These are phyloP conservation scores for Haberlea rhodopensis DNA, from an alignment of 257 asterid species.

Conservation along the genomic window DNA sequence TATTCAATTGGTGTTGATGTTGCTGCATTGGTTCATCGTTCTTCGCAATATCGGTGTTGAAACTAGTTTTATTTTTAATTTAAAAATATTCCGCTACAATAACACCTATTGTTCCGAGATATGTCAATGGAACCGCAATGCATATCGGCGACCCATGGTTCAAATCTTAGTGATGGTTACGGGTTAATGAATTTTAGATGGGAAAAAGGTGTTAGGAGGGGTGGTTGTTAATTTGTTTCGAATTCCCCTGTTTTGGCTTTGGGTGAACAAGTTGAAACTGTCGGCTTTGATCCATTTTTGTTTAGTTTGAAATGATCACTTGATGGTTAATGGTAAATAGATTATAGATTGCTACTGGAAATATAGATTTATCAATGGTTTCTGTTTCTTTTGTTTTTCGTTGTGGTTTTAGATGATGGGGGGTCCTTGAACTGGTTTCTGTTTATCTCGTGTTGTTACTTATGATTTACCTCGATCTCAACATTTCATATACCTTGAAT, in stretches of 20 bases:
- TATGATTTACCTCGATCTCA: slow-evolving; percentile 20
- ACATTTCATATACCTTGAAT: not conserved
- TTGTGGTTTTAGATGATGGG: slow-evolving; percentile 21
- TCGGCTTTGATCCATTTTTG: not conserved
- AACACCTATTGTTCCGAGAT: no score
- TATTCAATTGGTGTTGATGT: not conserved
- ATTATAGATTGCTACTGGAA: not conserved
- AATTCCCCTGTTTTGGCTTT: not conserved
- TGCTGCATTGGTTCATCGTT: not conserved
- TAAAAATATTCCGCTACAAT: no score
- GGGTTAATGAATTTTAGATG: slow-evolving; percentile 8
- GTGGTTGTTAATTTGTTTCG: not conserved
- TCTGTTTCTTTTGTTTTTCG: not conserved
- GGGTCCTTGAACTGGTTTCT: slow-evolving; percentile 8
- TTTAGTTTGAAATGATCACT: not conserved
- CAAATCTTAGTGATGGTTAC: not conserved
- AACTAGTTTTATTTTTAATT: no score
- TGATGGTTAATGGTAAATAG: not conserved
- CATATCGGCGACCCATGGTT: no score
- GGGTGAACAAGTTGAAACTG: not conserved
- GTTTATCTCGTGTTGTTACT: not conserved
- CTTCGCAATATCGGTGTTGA: no score
- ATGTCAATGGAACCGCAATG: no score
- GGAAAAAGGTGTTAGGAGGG: not conserved
- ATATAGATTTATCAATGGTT: no score